phyloP scores from a whole-genome alignment of 441 rosid species.

The Aleurites moluccanus region DNA sequence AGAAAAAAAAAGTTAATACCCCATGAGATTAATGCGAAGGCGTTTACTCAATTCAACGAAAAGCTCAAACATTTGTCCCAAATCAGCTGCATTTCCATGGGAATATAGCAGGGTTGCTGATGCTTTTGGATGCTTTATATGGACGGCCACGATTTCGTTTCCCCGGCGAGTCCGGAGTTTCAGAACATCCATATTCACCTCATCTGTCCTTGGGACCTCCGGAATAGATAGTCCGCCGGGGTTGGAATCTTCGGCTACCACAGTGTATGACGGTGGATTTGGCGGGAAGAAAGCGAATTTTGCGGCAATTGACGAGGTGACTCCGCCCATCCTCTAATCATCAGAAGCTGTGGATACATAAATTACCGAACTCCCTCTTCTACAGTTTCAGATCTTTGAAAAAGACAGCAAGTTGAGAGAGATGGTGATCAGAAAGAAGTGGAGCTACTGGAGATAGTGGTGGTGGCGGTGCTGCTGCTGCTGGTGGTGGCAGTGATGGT shows the following conservation, averaged over 20 bases:
- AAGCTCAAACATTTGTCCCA: constrained; percentile 87
- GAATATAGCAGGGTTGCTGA: constrained; percentile 75
- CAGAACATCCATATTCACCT: constrained; percentile 70
- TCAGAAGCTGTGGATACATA: constrained; percentile 46
- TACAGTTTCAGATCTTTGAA: constrained; percentile 29
- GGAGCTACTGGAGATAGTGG: constrained; percentile 4
- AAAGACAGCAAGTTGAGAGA: neutral
- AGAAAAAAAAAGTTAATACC: constrained; percentile 36
- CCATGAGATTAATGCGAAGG: constrained; percentile 86
- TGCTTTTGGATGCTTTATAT: constrained; percentile 68
- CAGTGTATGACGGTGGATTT: constrained; percentile 76
- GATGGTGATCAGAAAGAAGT: constrained; percentile 5
- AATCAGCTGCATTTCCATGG: constrained; percentile 97
- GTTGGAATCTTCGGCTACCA: constrained; percentile 47
- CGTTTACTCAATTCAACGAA: constrained; percentile 77
- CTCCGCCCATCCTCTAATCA: constrained; percentile 68
- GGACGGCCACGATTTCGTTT: constrained; percentile 77
- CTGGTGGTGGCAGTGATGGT: constrained; percentile 9
- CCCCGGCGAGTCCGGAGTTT: constrained; percentile 73
- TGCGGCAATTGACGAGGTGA: constrained; percentile 87
- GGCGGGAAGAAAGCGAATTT: constrained; percentile 98
- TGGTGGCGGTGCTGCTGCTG: constrained; percentile 5
- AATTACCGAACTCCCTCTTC: constrained; percentile 15
- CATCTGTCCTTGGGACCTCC: constrained; percentile 55
- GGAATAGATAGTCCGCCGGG: constrained; percentile 54